Conservation (phyloP, 176 grass and related monocot species). For the Themeda triandra region DNA sequence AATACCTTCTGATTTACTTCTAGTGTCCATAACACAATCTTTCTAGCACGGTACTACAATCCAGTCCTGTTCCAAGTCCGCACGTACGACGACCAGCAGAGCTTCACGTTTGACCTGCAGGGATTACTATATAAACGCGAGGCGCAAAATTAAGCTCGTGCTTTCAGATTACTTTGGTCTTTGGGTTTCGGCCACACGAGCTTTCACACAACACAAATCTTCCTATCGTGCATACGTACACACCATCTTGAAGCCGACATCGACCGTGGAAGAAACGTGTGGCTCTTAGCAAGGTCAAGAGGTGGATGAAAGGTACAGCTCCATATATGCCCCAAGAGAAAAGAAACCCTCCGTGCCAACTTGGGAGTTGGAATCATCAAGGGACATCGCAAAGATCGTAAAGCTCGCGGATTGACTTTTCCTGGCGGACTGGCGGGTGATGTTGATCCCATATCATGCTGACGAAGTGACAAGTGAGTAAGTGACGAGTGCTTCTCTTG, state of each 20-base stretch:
- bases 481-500: not conserved
- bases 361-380: not conserved
- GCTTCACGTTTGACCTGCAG: not conserved
- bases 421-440: not conserved
- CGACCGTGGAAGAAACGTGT: not conserved
- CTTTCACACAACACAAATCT: conserved; percentile 21
- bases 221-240: not conserved
- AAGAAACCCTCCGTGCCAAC: not conserved
- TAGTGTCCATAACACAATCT: not conserved
- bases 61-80: not conserved
- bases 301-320: not conserved
- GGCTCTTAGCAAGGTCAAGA: not conserved
- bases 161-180: not conserved
- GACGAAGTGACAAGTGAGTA: too few species aligned
- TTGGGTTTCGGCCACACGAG: not conserved
- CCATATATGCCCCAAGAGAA: not conserved
- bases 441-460: not conserved
- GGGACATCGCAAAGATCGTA: not conserved
- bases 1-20: not conserved
- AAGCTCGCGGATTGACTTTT: not conserved
- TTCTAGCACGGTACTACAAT: not conserved
- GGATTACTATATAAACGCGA: not conserved
- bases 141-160: not conserved
- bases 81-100: not conserved
- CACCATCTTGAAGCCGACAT: not conserved